These are phyloP conservation scores for Fusarium sp. DNA, from an alignment of 2,329 filamentous ascomycete species.

Conservation along the genomic window DNA sequence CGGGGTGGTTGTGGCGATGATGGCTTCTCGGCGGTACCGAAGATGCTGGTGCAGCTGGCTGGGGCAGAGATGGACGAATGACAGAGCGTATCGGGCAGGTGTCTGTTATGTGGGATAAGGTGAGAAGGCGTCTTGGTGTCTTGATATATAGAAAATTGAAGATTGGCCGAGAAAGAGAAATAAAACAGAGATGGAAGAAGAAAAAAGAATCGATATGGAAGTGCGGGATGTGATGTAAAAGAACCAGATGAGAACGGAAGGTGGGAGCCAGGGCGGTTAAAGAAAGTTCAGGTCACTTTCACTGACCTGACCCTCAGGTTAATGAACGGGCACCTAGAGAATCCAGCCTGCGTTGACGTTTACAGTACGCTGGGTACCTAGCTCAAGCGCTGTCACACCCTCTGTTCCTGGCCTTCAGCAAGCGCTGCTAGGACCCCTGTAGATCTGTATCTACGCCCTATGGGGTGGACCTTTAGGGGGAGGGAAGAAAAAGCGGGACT, in stretches of 20 bases:
- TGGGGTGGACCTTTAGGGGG: slow-evolving; percentile 7
- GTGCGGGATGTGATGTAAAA: slow-evolving; percentile 34
- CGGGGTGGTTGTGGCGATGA: slow-evolving; percentile 45
- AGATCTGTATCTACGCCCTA: slow-evolving; percentile 3
- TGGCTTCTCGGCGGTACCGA: slow-evolving; percentile 43
- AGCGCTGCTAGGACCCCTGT: slow-evolving; percentile 30
- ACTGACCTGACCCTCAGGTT: slow-evolving; percentile 14
- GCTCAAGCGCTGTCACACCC: slow-evolving; percentile 21
- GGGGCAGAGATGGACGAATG: slow-evolving; percentile 39
- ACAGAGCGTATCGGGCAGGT: slow-evolving; percentile 31
- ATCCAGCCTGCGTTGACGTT: slow-evolving; percentile 23
- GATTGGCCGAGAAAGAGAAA: slow-evolving; percentile 12
- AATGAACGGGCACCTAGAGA: neutral
- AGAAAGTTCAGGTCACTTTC: slow-evolving; percentile 20
- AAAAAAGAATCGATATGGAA: slow-evolving; percentile 4
- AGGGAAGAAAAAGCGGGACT: neutral
- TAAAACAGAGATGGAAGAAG: slow-evolving; percentile 1
- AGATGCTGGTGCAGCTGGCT: slow-evolving; percentile 45
- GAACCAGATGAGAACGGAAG: slow-evolving; percentile 28
- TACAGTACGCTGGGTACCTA: neutral
- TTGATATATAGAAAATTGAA: slow-evolving; percentile 7
- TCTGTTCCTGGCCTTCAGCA: slow-evolving; percentile 37
- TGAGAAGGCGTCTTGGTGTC: slow-evolving; percentile 9
- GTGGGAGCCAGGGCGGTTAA: slow-evolving; percentile 29
- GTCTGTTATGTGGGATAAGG: slow-evolving; percentile 15